Evolutionary conservation across 139 green algal genomes (phyloP).

Genomic region (Astrephomene gubernaculifera): DNA sequence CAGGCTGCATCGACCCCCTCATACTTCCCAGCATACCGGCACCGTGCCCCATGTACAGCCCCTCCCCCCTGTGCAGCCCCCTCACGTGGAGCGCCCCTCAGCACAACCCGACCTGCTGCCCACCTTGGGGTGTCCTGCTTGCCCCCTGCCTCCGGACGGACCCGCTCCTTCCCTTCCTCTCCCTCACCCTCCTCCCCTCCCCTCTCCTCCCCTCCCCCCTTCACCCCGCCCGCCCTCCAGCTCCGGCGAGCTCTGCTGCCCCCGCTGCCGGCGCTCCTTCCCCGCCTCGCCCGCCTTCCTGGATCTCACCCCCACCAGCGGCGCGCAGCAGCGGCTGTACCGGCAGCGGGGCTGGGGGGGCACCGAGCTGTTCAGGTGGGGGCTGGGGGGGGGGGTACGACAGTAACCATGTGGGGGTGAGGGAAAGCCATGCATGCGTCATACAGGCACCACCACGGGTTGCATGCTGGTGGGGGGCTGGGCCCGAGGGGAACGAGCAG

Average conservation of each 20-base stretch:
- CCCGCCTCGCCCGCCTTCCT: slow-evolving; percentile 48
- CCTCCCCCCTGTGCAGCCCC: too few species aligned
- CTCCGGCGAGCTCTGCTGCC: slow-evolving; percentile 22
- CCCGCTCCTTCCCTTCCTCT: not conserved
- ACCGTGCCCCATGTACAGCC: too few species aligned
- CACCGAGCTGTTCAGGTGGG: slow-evolving; percentile 74
- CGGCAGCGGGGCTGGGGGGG: slow-evolving; percentile 63
- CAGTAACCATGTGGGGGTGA: not conserved
- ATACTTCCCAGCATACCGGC: too few species aligned
- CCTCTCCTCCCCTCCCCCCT: not conserved
- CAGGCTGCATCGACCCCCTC: too few species aligned
- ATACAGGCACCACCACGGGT: too few species aligned
- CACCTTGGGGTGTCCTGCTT: too few species aligned
- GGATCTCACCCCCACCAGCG: slow-evolving; percentile 80
- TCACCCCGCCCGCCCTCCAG: not conserved
- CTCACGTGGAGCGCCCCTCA: too few species aligned
- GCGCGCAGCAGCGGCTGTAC: slow-evolving; percentile 68
- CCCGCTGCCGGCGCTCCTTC: slow-evolving; percentile 56
- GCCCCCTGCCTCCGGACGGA: not conserved
- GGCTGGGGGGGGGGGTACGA: too few species aligned
- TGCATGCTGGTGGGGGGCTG: too few species aligned
- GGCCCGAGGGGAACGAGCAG: too few species aligned
- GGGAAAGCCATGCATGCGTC: not conserved
- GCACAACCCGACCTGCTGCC: too few species aligned
- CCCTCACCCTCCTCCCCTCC: not conserved